Evolutionary conservation across 495 filamentous ascomycete species (phyloP), one percentile per base, ranked within the genome.

Genomic region (Aspergillus biplanus): DNA sequence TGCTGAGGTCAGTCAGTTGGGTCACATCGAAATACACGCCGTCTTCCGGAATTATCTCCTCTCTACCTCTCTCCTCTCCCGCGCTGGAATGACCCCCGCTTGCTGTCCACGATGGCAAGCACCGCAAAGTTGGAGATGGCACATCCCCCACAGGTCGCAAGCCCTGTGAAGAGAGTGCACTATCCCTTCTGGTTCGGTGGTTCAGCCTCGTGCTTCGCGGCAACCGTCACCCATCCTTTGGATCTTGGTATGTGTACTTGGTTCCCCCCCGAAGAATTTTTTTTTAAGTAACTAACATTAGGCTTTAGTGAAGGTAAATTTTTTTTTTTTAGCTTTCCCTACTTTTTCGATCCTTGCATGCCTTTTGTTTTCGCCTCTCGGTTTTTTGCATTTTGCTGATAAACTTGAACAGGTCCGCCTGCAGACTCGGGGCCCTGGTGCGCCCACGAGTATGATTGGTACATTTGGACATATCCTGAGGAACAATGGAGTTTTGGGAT

Each of bases 171-270:
- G 62, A 79, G 75, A 69, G 79, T 89, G 46, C 83, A 84, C 63
- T 92, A 92, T 73, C 90, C 90, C 33, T 95, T 97, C 78, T 97
- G 93, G 93, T 96, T 97, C 76, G 93, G 93, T 44, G 93, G 93
- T 27, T 94, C 90, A 69, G 91, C 93, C 18, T 93, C 90, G 65
- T 94, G 90, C 74, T 89, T 96, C 79, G 93, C 93, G 39, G 93
- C 93, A 11, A 87, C 86, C 65, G 87, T 96, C 27, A 97, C 93
- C 35, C 93, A 97, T 80, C 93, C 93, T 33, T 80, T 97, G 67
- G 92, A 96, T 84, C 81, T 82, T 62, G 78, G 80, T 82, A 76
- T 59, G 78, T 74, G 0, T 9, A 50, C n/a, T 44, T 44, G 37
- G 49, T 37, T 18, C 37, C 50, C 53, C 27, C 21, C 31, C 13